Evolutionary conservation across 2,329 filamentous ascomycete species (phyloP), one percentile per base, ranked within the genome.

Genomic region (Gyromitra esculenta): DNA sequence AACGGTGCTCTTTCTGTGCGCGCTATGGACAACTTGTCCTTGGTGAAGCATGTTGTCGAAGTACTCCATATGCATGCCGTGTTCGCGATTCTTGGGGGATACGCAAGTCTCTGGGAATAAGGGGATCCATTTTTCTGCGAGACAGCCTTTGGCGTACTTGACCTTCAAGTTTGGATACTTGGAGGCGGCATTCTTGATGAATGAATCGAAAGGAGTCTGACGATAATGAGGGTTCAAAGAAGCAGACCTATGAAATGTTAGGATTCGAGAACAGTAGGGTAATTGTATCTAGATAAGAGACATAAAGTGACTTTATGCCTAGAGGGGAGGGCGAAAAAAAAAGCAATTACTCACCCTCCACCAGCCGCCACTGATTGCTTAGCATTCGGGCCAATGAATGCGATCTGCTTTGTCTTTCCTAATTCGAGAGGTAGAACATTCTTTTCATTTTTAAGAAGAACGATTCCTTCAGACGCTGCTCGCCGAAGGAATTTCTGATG

Each of bases 371-470:
- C 80, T 18, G 80, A 81, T 84, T 85, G 82, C 64, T 85, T 86
- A 9, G 87, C 84, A 73, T 88, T 88, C 11, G 87, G 87, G 1
- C 87, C 88, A 73, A 89, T 88, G 18, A 88, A 84, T 9, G 87
- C 85, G 11, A 87, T 83, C 0, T 85, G 83, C 73, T 85, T 84
- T 31, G 83, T 82, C 60, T 84, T 85, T 50, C 84, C 82, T 67
- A 88, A 81, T 0, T 76, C 87, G 2, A 91, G 82, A 0, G 92
- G 92, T 0, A 94, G 85, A 0, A 90, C 82, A 13, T 85, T 85
- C 48, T 87, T 86, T 11, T 92, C 87, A 79, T 94, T 94, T 84
- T 93, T 93, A 63, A 94, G 84, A 11, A 94, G 85, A 0, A 93
- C 91, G 7, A 92, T 89, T 2, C 89, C 89, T 81, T 93, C 90